These are phyloP conservation scores for Marasmius fiardii DNA, from an alignment of 1,284 basidiomycete genomes.

Conservation along the genomic window DNA sequence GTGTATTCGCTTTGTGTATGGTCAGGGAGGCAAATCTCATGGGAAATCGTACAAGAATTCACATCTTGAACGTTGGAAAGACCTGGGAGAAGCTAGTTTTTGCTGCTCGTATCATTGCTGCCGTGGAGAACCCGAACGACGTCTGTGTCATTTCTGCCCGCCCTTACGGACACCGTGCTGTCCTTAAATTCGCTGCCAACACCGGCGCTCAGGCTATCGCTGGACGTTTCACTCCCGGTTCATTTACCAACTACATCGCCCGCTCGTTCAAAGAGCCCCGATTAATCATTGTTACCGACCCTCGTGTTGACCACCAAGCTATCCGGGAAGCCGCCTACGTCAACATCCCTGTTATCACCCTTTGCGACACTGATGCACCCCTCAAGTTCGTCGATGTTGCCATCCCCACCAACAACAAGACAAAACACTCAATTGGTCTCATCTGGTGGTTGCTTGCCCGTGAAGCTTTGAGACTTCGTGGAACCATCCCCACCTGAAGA, in stretches of 20 bases:
- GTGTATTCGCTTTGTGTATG: conserved; percentile 26
- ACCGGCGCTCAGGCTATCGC: conserved; percentile 98
- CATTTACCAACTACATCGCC: conserved; percentile 99
- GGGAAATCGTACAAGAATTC: conserved; percentile 65
- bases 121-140: conserved; percentile 97
- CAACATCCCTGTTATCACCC: conserved; percentile 99
- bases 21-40: neutral
- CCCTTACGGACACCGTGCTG: conserved; percentile 98
- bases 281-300: conserved; percentile 97
- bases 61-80: conserved; percentile 98
- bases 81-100: conserved; percentile 99
- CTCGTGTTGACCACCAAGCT: conserved; percentile 98
- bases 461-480: conserved; percentile 95
- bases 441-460: conserved; percentile 99
- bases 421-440: conserved; percentile 94
- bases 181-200: conserved; percentile 97
- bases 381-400: conserved; percentile 97
- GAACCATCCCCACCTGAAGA: conserved; percentile 68
- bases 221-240: conserved; percentile 98
- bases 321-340: conserved; percentile 99
- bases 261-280: conserved; percentile 99
- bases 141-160: conserved; percentile 98
- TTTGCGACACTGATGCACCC: conserved; percentile 97
- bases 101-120: conserved; percentile 91
- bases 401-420: conserved; percentile 99